Evolutionary conservation across 176 grass and related monocot species (phyloP).

Genomic region (Raddia distichophylla): DNA sequence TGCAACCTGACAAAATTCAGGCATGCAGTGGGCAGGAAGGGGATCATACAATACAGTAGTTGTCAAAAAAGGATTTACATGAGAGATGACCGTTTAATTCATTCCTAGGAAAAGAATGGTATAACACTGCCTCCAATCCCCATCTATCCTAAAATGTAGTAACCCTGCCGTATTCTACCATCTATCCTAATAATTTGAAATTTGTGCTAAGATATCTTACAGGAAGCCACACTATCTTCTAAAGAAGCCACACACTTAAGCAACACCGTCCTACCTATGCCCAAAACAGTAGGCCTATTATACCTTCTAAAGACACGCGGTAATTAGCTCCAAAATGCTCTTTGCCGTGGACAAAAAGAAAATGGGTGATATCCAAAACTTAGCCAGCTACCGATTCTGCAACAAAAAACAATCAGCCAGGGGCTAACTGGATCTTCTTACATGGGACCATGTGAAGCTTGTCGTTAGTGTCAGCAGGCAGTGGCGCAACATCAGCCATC

Average conservation of each 20-base stretch:
- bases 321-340: constrained; percentile 17
- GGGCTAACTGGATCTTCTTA: neutral
- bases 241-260: constrained; percentile 21
- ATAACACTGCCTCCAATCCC: constrained; percentile 9
- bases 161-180: constrained; percentile 37
- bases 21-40: neutral
- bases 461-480: constrained; percentile 16
- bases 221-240: neutral
- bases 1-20: neutral
- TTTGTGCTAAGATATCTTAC: constrained; percentile 44
- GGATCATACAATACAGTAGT: neutral
- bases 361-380: constrained; percentile 24
- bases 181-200: no score
- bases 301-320: constrained; percentile 16
- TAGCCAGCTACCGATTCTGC: constrained; percentile 7
- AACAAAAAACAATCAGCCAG: neutral
- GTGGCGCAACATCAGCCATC: neutral
- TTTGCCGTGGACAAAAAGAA: neutral
- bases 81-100: constrained; percentile 2
- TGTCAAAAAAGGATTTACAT: constrained; percentile 49
- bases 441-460: neutral
- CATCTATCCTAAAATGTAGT: constrained; percentile 37
- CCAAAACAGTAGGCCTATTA: constrained; percentile 28
- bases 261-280: constrained; percentile 33
- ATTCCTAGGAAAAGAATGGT: constrained; percentile 35